These are phyloP conservation scores for Nothophaeocryptopus gaeumannii DNA, from an alignment of 2,329 filamentous ascomycete species.

Conservation along the genomic window DNA sequence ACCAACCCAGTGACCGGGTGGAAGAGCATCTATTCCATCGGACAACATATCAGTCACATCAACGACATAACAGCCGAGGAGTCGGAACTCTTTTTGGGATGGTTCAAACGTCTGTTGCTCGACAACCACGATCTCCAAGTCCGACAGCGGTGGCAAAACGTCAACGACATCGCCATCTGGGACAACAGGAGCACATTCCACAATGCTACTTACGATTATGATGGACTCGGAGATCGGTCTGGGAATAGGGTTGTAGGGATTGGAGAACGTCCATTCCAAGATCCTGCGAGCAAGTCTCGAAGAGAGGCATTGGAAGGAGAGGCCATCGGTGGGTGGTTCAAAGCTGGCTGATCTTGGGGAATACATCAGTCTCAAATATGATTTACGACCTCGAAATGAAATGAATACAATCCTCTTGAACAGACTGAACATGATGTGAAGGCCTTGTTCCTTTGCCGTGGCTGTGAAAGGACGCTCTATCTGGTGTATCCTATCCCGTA, in stretches of 20 bases:
- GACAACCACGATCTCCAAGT: conserved; percentile 54
- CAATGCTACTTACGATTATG: conserved; percentile 62
- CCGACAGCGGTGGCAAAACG: conserved; percentile 48
- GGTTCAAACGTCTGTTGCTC: conserved; percentile 36
- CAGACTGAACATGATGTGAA: too few relatives aligned
- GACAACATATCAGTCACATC: conserved; percentile 56
- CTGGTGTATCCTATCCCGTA: too few relatives aligned
- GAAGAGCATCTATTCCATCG: conserved; percentile 61
- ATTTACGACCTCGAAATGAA: too few relatives aligned
- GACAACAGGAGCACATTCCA: conserved; percentile 62
- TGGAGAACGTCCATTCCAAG: conserved; percentile 56
- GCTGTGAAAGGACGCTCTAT: too few relatives aligned
- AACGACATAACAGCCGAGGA: conserved; percentile 47
- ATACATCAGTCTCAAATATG: too few relatives aligned
- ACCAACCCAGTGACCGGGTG: conserved; percentile 62
- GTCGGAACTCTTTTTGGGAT: conserved; percentile 22
- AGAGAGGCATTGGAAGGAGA: too few relatives aligned
- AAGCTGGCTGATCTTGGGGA: too few relatives aligned
- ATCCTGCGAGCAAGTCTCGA: conserved; percentile 46
- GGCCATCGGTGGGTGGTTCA: too few relatives aligned
- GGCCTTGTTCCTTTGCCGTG: too few relatives aligned
- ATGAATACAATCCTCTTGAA: too few relatives aligned
- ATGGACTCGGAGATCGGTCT: conserved; percentile 50
- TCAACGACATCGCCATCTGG: conserved; percentile 59
- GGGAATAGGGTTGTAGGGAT: conserved; percentile 55